Percentiles rank a stretch among this genome's conserved stretches.
These are phyloP conservation scores for Botrytis byssoidea DNA, from an alignment of 2,329 filamentous ascomycete genomes.

Conservation along the genomic window DNA sequence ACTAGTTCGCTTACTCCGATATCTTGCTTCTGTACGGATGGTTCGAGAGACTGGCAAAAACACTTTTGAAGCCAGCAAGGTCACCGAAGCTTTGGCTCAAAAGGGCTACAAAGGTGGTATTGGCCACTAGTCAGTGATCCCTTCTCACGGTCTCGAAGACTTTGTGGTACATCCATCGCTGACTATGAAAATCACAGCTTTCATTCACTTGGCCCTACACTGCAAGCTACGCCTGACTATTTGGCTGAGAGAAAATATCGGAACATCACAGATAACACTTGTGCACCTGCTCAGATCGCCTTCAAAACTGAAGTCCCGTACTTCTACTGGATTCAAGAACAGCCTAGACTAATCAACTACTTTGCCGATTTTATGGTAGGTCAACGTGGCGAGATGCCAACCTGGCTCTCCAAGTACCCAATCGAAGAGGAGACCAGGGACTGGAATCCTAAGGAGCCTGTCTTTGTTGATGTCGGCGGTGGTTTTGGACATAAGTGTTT, in stretches of 20 bases:
- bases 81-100: conserved; percentile 3
- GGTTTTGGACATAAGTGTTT: conserved; percentile 42
- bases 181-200: neutral
- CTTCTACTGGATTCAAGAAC: conserved; percentile 6
- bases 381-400: conserved; percentile 4
- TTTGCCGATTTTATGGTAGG: conserved; percentile 6
- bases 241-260: neutral
- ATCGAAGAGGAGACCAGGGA: neutral
- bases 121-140: conserved; percentile 7
- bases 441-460: neutral
- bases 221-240: conserved; percentile 11
- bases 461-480: conserved; percentile 46
- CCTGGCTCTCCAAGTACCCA: conserved; percentile 1
- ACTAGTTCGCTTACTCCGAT: conserved; percentile 10
- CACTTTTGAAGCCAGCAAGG: conserved; percentile 4
- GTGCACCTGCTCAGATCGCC: neutral
- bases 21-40: conserved; percentile 19
- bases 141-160: neutral
- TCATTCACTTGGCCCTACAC: neutral
- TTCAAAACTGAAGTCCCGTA: conserved; percentile 1
- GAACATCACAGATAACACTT: conserved; percentile 4
- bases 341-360: neutral
- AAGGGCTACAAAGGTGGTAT: neutral
- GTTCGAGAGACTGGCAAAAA: conserved; percentile 14
- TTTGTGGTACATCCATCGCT: neutral